Base-by-base conservation (phyloP, 371 early-diverging fungal genomes). In the Lichtheimia ornata region DNA sequence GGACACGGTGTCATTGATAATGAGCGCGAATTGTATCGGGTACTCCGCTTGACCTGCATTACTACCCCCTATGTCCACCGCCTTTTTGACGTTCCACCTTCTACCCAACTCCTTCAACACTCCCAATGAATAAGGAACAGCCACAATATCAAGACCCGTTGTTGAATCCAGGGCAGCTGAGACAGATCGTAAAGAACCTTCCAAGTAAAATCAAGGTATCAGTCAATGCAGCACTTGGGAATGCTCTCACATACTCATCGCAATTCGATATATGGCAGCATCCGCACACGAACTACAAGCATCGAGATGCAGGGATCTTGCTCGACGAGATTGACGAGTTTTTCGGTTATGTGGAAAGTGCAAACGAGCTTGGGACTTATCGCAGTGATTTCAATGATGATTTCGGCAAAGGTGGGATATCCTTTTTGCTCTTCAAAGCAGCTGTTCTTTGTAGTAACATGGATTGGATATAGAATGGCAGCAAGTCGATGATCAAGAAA, bases 241-340 rank as follows among this genome's bases (percentile, higher is more conserved):
- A 28, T 9, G 18, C 9, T 2, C 13, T 18, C 24, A 1, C 3
- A 45, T n/a, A 47, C 47, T 47, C n/a, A 22, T 42, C 12, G 2
- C 17, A 50, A 49, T 17, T 12, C 42, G 20, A 41, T 28, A 12
- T 22, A 43, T 49, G 53, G 18, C 54, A 86, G 88, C 72, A 77
- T 30, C 76, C 79, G 40, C 79, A 83, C 50, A 76, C 79, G 22
- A 73, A 77, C 27, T 91, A 89, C 57, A 62, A 73, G 5, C 90
- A 91, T 62, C 76, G 74, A n/a, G 89, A 90, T 63, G 69, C 80
- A 42, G 91, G 88, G 35, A 61, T 69, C 0, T 61, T 88, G 25
- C 63, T 78, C 41, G 81, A 72, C 7, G 93, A 93, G 65, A 77
- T 90, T 61, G 86, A 90, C 67, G 93, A 93, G 51, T 91, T 93